Evolutionary conservation across 2,329 filamentous ascomycete species (phyloP).

Genomic region (Stylonectria norvegica): DNA sequence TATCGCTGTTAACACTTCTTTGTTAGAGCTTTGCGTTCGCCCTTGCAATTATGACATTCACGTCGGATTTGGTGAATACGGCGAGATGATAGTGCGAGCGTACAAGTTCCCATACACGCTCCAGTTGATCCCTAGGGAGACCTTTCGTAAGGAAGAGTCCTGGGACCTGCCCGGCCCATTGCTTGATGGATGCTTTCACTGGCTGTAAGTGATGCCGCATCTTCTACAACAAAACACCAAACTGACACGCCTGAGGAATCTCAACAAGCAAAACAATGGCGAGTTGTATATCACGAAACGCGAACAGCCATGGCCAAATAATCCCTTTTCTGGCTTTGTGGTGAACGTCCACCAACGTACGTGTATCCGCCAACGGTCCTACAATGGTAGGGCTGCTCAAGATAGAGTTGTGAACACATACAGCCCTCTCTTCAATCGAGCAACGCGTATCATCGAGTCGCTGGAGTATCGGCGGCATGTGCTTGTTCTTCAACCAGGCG

Average conservation of each 20-base stretch:
- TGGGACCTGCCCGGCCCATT: slow-evolving; percentile 50
- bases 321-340: slow-evolving; percentile 8
- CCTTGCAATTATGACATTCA: slow-evolving; percentile 47
- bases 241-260: too few species aligned
- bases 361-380: slow-evolving; percentile 7
- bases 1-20: not conserved
- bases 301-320: slow-evolving; percentile 16
- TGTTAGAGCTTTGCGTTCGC: slow-evolving; percentile 7
- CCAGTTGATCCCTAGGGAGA: slow-evolving; percentile 19
- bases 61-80: slow-evolving; percentile 34
- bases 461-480: slow-evolving; percentile 17
- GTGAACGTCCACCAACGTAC: slow-evolving; percentile 10
- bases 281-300: slow-evolving; percentile 18
- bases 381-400: not conserved
- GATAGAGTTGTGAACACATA: slow-evolving; percentile 20
- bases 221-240: too few species aligned
- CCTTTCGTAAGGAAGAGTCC: slow-evolving; percentile 10
- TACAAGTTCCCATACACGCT: slow-evolving; percentile 15
- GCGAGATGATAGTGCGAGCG: slow-evolving; percentile 27
- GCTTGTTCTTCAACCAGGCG: slow-evolving; percentile 18
- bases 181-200: slow-evolving; percentile 52
- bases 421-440: slow-evolving; percentile 20
- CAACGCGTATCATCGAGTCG: slow-evolving; percentile 18
- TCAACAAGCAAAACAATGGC: too few species aligned
- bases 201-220: slow-evolving; percentile 46